Base-by-base conservation (phyloP, 164 flowering plant species). In the Dillenia turbinata region DNA sequence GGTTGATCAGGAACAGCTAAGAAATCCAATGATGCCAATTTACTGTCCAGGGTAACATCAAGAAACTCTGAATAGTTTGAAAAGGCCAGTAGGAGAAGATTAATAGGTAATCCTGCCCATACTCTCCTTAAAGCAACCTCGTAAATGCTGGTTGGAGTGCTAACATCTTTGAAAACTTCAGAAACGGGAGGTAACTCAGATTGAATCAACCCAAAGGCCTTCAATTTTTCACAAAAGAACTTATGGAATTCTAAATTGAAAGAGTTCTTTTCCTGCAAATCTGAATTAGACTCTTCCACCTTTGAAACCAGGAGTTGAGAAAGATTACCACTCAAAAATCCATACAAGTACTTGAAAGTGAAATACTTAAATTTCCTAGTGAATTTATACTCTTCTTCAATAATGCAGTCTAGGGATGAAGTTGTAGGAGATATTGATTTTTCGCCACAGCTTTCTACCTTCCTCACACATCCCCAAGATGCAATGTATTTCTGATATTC, bases 401-500 rank as follows among this genome's bases (percentile, higher is more conserved):
- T 69, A 8, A 52, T 40, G 16, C 60, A 59, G 65, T 54, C 64
- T 1, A 84, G 55, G 49, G 64, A 62, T 58, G 72, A 56, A 61
- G 71, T 73, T 50, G 67, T 73, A 62, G 45, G 59, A 53, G 46
- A 14, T 15, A 66, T 51, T n/a, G 49, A 44, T 47, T 55, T 7
- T 43, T 66, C 62, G 52, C 56, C 64, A 22, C 77, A 73, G 10
- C 66, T 51, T 52, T 44, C 56, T 51, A 75, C 69, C 22, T 61
- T 69, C 48, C 66, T 56, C 5, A 33, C 43, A 26, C 52, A 47
- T 48, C 79, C 75, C 80, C 84, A 79, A 2, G 84, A 81, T n/a
- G 96, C 84, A 64, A 13, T 12, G 46, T 84, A 90, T 48, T 71
- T 77, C 59, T 85, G 88, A 14, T 68, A 72, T 73, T 90, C 92